Conservation (phyloP, 2,329 filamentous ascomycete genomes). For the Talaromyces sp. region DNA sequence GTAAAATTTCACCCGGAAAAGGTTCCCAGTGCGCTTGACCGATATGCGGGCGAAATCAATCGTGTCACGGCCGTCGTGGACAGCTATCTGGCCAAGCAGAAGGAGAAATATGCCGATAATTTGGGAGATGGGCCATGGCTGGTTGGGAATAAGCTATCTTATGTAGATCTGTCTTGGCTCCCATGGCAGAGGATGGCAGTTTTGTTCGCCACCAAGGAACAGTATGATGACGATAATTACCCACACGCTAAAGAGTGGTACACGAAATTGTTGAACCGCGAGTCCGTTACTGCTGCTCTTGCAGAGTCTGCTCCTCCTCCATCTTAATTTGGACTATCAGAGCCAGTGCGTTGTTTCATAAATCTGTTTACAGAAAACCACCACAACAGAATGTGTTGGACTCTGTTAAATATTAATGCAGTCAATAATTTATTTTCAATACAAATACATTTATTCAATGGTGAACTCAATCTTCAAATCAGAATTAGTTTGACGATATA, state of each 20-base stretch:
- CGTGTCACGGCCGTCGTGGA: slow-evolving; percentile 9
- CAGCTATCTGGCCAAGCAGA: slow-evolving; percentile 14
- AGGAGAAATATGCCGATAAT: slow-evolving; percentile 8
- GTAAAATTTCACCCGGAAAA: slow-evolving; percentile 3
- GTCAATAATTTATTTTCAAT: too few relatives aligned
- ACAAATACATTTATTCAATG: too few relatives aligned
- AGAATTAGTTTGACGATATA: neutral
- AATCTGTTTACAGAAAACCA: neutral
- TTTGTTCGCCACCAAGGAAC: neutral
- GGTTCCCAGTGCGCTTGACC: slow-evolving; percentile 2
- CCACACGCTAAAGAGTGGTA: neutral
- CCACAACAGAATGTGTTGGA: too few relatives aligned
- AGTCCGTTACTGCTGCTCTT: neutral
- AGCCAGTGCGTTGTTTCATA: neutral
- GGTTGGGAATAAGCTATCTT: slow-evolving; percentile 1
- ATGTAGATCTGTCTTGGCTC: slow-evolving; percentile 6
- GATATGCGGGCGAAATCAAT: slow-evolving; percentile 7
- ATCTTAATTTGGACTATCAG: neutral
- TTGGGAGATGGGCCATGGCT: slow-evolving; percentile 23
- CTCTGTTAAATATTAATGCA: too few relatives aligned
- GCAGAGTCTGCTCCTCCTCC: neutral
- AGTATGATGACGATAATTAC: neutral
- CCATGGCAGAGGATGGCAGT: slow-evolving; percentile 6
- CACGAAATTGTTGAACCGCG: neutral
- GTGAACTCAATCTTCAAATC: too few relatives aligned